A percentile compares a stretch with the other conserved stretches of the same genome.
Evolutionary conservation across 2,329 filamentous ascomycete genomes (phyloP).

Genomic region (Hawksworthiomyces lignivorus): DNA sequence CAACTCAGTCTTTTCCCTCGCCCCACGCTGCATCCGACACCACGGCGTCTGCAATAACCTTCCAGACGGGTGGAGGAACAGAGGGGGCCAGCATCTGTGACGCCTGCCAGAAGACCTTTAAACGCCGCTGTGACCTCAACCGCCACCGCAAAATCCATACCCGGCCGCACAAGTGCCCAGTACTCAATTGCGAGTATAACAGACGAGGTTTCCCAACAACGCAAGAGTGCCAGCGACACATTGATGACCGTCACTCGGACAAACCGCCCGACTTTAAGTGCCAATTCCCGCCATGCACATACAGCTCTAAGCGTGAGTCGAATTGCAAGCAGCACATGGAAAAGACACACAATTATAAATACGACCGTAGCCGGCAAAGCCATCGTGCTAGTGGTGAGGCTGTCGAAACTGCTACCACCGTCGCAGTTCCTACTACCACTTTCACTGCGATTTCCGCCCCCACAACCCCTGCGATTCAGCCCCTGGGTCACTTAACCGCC

Average conservation of each 20-base stretch:
- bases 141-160: conserved; percentile 75
- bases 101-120: conserved; percentile 21
- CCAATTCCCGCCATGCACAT: conserved; percentile 56
- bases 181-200: conserved; percentile 60
- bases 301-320: conserved; percentile 68
- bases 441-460: not conserved
- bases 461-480: too few species aligned
- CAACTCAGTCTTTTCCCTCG: too few species aligned
- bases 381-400: not conserved
- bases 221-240: conserved; percentile 69
- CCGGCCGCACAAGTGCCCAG: conserved; percentile 66
- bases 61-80: too few species aligned
- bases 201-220: conserved; percentile 67
- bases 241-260: conserved; percentile 67
- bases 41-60: too few species aligned
- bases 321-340: conserved; percentile 87
- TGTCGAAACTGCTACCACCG: not conserved
- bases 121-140: conserved; percentile 30
- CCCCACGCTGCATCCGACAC: too few species aligned
- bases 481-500: too few species aligned
- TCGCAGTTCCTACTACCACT: not conserved
- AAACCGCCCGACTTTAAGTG: conserved; percentile 61
- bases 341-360: conserved; percentile 66
- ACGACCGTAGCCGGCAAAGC: conserved; percentile 52
- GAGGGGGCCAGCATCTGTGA: conserved; percentile 3